Evolutionary conservation across 306 rosid genomes (phyloP).

Genomic region (Rosa multiflora): DNA sequence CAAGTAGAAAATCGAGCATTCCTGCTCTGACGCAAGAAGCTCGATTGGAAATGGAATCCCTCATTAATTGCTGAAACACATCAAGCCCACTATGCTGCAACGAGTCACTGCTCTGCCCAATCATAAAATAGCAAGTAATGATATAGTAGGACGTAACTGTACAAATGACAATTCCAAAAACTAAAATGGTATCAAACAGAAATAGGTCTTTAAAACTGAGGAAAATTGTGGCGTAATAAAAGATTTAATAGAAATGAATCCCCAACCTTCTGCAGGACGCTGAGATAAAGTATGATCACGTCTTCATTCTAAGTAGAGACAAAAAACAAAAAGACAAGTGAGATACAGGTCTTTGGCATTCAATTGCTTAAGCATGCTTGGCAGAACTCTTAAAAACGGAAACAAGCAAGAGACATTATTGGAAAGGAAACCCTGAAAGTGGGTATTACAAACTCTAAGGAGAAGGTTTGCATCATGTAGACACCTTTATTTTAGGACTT

Average conservation of each 20-base stretch:
- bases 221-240: background rate
- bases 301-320: slow-evolving; percentile 80
- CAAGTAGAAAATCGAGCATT: slow-evolving; percentile 92
- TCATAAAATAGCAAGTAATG: slow-evolving; percentile 56
- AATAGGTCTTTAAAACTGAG: background rate
- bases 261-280: slow-evolving; percentile 83
- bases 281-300: slow-evolving; percentile 71
- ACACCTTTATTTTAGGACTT: slow-evolving; percentile 85
- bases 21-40: slow-evolving; percentile 98
- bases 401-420: slow-evolving; percentile 11
- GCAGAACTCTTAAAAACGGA: slow-evolving; percentile 8
- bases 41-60: slow-evolving; percentile 88
- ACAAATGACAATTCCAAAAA: slow-evolving; percentile 15
- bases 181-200: slow-evolving; percentile 8
- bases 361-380: slow-evolving; percentile 14
- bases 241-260: slow-evolving; percentile 33
- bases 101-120: slow-evolving; percentile 99
- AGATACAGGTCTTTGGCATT: slow-evolving; percentile 18
- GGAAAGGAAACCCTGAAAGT: slow-evolving; percentile 19
- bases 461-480: slow-evolving; percentile 29
- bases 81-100: slow-evolving; percentile 74
- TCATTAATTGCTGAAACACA: slow-evolving; percentile 73
- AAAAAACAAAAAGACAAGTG: slow-evolving; percentile 19
- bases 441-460: slow-evolving; percentile 22
- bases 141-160: slow-evolving; percentile 32